Evolutionary conservation across 805 yeast genomes (phyloP), one percentile per base, ranked within the genome.

Genomic region (Yamadazyma laniorum): DNA sequence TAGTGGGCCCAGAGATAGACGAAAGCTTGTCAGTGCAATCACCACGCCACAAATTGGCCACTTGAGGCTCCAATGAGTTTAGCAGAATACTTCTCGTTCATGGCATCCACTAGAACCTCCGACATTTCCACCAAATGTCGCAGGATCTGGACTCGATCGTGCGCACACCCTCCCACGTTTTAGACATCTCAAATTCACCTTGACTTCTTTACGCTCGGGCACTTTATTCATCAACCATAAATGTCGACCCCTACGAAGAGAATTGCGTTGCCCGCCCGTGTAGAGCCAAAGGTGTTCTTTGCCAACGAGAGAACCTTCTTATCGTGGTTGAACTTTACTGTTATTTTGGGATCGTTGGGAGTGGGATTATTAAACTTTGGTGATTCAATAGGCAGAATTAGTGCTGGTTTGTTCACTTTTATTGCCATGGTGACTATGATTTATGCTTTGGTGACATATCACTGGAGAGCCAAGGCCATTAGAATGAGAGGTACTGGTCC

Each of bases 391-490:
- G 98, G 98, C 45, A 78, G 95, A 55, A 80, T 93, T 42, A 81
- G 93, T 50, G 98, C 99, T 31, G 93, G 91, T 4, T 71, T 93
- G 40, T 93, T 93, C 74, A 95, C 99, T 3, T 72, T 91, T 44
- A 90, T 93, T 39, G 95, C 99, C 47, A 91, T 93, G 97, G 88
- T 86, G 48, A 91, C 99, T 17, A 93, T 93, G 99, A 75, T 83
- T 3, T 93, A 93, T 56, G 99, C 99, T 1, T 75, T 93, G 45
- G 76, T 88, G 33, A 93, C 98, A 9, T 93, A 93, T 63, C 99
- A 93, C 65, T 95, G 99, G 99, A 86, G 99, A 72, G 99, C 99
- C 1, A 88, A 90, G 59, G 99, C 99, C 43, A 93, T 93, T 51
- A 82, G 99, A 65, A 77, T 91, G 67, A 82, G 98, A 65, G 99